Base-by-base conservation (phyloP, 2,329 filamentous ascomycete species). In the Bipolaris gigantea region DNA sequence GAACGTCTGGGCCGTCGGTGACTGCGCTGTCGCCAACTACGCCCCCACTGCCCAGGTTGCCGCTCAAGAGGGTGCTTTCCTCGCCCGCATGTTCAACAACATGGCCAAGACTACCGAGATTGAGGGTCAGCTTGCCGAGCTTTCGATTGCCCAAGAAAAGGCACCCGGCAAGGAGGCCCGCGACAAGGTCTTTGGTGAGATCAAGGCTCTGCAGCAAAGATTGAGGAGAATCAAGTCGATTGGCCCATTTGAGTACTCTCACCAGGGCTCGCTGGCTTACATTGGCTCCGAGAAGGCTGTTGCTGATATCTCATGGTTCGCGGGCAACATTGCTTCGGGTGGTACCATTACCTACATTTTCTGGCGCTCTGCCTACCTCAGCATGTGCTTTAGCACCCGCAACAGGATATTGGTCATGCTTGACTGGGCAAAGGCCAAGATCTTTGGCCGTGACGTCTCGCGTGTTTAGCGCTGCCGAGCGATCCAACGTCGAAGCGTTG, bases 341-440 rank as follows among this genome's bases (percentile, higher is more conserved):
- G 94, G 94, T 73, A 90, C 89, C 69, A 81, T 97, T 78, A 99
- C 94, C 52, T 99, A 96, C 80, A 85, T 97, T 65, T 99, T 99
- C 86, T 99, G 94, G 94, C 85, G 92, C 75, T 95, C 90, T 73
- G 94, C 93, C 50, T 99, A 99, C 77, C 81, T 99, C 76, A 97
- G 91, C 83, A 99, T 99, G 94, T 97, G 93, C 85, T 99, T 99
- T 78, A 97, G 92, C 86, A 92, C 90, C 59, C 91, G 94, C 68
- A 99, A 99, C 81, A 88, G 94, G 74, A 85, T 97, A 66, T 84
- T 99, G 47, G 94, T 99, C 67, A 80, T 90, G 62, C 82, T 96
- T 70, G 94, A 99, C 79, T 99, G 94, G 94, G 76, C 93, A 75
- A 99, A 99, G 84, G 92, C 92, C 66, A 96, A 95, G 81, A 80